Evolutionary conservation across 164 flowering plant genomes (phyloP).

Genomic region (Chloranthus sessilifolius): DNA sequence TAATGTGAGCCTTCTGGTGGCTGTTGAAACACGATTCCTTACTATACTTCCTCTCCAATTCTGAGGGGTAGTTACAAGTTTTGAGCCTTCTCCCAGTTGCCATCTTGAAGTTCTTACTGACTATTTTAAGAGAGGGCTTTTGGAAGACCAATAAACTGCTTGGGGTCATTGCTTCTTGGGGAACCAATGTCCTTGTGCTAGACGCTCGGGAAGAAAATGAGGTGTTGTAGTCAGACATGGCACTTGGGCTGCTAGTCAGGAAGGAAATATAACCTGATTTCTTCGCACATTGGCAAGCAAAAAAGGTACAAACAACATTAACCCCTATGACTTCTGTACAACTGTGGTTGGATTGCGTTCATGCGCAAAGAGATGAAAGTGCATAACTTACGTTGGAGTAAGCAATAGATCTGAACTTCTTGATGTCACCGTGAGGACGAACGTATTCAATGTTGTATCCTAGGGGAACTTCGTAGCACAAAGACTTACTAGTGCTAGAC

Average conservation of each 20-base stretch:
- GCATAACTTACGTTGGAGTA: slow-evolving; percentile 40
- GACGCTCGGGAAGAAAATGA: slow-evolving; percentile 15
- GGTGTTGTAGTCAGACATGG: slow-evolving; percentile 8
- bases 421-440: slow-evolving; percentile 37
- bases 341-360: no score
- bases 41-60: slow-evolving; percentile 37
- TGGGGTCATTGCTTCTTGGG: slow-evolving; percentile 17
- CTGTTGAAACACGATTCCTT: slow-evolving; percentile 55
- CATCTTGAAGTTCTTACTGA: slow-evolving; percentile 53
- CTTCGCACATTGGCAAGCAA: no score
- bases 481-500: slow-evolving; percentile 27
- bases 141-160: slow-evolving; percentile 43
- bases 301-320: no score
- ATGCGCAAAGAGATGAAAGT: background rate
- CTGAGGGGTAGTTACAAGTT: slow-evolving; percentile 54
- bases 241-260: slow-evolving; percentile 6
- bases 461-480: slow-evolving; percentile 38
- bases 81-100: slow-evolving; percentile 46
- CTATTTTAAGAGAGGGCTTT: slow-evolving; percentile 52
- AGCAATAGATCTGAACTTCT: slow-evolving; percentile 41
- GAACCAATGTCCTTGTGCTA: slow-evolving; percentile 8
- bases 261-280: no score
- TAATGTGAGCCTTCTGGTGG: slow-evolving; percentile 29
- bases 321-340: no score
- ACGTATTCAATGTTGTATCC: slow-evolving; percentile 44